Evolutionary conservation across 2,329 filamentous ascomycete species (phyloP).

Genomic region (Thermomyces lanuginosus): DNA sequence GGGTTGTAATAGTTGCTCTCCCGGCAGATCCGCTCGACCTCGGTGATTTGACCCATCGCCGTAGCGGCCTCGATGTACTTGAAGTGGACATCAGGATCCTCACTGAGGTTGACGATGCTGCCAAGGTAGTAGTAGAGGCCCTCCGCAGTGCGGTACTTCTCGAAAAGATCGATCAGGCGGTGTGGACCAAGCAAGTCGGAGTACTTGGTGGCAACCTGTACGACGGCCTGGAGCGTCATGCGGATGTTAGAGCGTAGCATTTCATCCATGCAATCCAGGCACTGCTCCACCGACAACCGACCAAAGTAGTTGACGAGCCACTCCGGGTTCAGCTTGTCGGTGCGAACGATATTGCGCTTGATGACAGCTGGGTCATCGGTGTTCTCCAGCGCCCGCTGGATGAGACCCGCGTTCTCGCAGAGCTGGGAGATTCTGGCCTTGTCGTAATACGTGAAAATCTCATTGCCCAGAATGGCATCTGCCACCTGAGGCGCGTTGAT

Average conservation of each 20-base stretch:
- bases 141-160: constrained; percentile 94
- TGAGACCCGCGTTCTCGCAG: constrained; percentile 82
- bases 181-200: constrained; percentile 84
- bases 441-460: constrained; percentile 98
- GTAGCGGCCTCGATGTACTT: constrained; percentile 98
- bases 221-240: constrained; percentile 85
- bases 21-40: constrained; percentile 92
- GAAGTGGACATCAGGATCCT: constrained; percentile 92
- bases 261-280: constrained; percentile 79
- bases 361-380: constrained; percentile 80
- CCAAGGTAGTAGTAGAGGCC: constrained; percentile 97
- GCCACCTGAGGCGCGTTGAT: constrained; percentile 93
- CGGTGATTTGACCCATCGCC: constrained; percentile 79
- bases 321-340: constrained; percentile 74
- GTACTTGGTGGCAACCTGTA: constrained; percentile 94
- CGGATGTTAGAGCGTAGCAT: constrained; percentile 97
- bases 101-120: constrained; percentile 91
- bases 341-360: constrained; percentile 74
- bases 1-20: constrained; percentile 82
- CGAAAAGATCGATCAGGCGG: constrained; percentile 77
- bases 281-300: constrained; percentile 86
- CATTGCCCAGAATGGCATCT: constrained; percentile 91
- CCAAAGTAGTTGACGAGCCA: constrained; percentile 90
- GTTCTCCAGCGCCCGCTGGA: constrained; percentile 77
- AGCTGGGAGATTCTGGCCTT: constrained; percentile 73